phyloP scores from a whole-genome alignment of 331 rosid genomes.

The Telfairia occidentalis region DNA sequence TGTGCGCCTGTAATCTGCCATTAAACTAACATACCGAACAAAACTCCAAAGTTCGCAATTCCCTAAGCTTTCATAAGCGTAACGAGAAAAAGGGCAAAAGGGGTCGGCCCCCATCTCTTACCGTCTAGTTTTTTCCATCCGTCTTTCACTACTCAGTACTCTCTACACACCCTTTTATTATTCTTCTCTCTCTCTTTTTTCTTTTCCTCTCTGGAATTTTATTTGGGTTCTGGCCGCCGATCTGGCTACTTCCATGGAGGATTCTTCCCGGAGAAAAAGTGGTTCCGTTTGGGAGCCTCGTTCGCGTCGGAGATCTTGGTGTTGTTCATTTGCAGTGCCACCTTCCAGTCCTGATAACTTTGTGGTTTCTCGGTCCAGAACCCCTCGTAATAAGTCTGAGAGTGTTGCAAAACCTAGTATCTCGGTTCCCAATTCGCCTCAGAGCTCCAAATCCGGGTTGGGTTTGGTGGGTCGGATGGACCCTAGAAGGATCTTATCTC shows the following conservation, averaged over 20 bases:
- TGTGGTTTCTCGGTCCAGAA: constrained; percentile 22
- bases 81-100: not conserved
- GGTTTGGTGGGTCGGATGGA: constrained; percentile 49
- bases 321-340: constrained; percentile 70
- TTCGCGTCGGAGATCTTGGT: constrained; percentile 56
- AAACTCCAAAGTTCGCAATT: constrained; percentile 12
- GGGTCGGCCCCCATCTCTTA: not conserved
- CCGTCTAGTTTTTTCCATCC: not conserved
- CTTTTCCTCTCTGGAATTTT: not conserved
- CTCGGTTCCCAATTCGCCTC: constrained; percentile 61
- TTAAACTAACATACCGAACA: constrained; percentile 20
- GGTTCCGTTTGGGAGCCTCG: constrained; percentile 16
- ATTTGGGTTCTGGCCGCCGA: constrained; percentile 3
- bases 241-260: constrained; percentile 23
- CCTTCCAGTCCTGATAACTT: constrained; percentile 72
- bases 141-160: not conserved
- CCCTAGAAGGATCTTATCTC: constrained; percentile 71
- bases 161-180: not conserved
- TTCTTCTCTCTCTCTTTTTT: constrained; percentile 2
- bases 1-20: not conserved
- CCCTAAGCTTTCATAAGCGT: constrained; percentile 3
- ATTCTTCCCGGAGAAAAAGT: constrained; percentile 30
- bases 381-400: constrained; percentile 24
- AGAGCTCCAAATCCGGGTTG: constrained; percentile 47
- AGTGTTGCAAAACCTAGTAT: constrained; percentile 23